Evolutionary conservation across 164 flowering plant genomes (phyloP), one percentile per base, ranked within the genome.

Genomic region (Litsea cubeba): DNA sequence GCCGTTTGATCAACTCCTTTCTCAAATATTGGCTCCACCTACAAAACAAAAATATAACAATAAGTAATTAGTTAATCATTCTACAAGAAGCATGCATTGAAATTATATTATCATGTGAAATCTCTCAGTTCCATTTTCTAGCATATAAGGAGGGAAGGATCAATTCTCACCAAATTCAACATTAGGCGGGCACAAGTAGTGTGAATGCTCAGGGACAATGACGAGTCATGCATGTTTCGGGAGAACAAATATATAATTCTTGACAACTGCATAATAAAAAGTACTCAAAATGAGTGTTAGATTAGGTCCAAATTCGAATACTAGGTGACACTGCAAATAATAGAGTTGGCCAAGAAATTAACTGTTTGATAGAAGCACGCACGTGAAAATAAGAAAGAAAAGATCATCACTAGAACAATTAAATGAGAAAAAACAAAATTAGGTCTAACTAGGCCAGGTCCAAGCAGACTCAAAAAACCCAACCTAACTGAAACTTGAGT

Each of bases 141-240:
- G 46, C 20, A 15, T 65, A 24, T 65, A 12, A 28, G 70, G 66
- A 40, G 75, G 25, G 32, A 72, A 64, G 60, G 26, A 35, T 5
- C 6, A 11, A 25, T 72, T 49, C 71, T 22, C 62, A 94, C 99
- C 98, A 96, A 89, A 86, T 96, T 96, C 80, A 96, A 84, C 99
- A 96, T 96, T 74, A 96, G 77, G 28, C 99, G 97, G 74, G 99
- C 98, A 87, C 99, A 94, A 40, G 98, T 96, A 7, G 99, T 96
- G 72, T 96, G 99, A 74, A 96, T 90, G 82, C 93, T 89, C 71
- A 94, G 89, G 5, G 97, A 86, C 78, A 96, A 82, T 26, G 99
- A 90, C n/a, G 99, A 90, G 80, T 96, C 99, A 79, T 94, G 99
- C 99, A 96, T 94, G 81, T 94, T 96, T 76, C 98, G 91, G 32